Base-by-base conservation (phyloP, 495 filamentous ascomycete genomes). In the Talaromyces borbonicus region DNA sequence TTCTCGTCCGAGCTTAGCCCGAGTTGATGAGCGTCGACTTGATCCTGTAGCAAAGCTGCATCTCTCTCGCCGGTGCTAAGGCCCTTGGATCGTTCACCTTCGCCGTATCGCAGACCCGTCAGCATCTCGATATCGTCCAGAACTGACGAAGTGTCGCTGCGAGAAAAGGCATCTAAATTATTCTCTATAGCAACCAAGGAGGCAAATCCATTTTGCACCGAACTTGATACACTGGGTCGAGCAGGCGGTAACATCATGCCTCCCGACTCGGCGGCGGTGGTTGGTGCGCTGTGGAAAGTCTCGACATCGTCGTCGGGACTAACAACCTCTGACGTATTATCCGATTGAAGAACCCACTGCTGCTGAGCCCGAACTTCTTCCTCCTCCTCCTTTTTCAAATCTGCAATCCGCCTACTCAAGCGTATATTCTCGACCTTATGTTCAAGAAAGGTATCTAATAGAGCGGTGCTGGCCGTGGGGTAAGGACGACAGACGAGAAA, bases 381-480 rank as follows among this genome's bases (percentile, higher is more conserved):
- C 44, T 81, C 78, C 59, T 95, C 90, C 62, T 97, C 92, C 51
- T 78, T 73, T 52, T 81, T 82, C 31, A 98, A 72, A 56, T 94
- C 88, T 11, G 80, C 78, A 48, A 98, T 94, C 26, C 85, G 79
- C 51, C 85, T 84, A 47, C 73, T 77, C 30, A 98, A 62, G 14
- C 92, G 79, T 62, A 94, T 89, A 54, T 98, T 96, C 61, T 97
- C 92, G 39, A 97, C 89, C 62, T 96, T 96, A 65, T 96, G 90
- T 61, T 98, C 92, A 11, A 98, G 70, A 50, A 95, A 96, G 0
- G 90, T 93, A 61, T 98, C 89, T 40, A 98, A 65, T 6, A 95
- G 69, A 8, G 75, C 79, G 0, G 87, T 80, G 56, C 88, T 92
- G 59, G 83, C 87, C 38, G 84, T 92, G 5, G 88, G 89, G 61